A percentile compares a stretch with the other conserved stretches of the same genome.
Evolutionary conservation across 129 eudicot genomes (phyloP).

Genomic region (Solidago caesia): DNA sequence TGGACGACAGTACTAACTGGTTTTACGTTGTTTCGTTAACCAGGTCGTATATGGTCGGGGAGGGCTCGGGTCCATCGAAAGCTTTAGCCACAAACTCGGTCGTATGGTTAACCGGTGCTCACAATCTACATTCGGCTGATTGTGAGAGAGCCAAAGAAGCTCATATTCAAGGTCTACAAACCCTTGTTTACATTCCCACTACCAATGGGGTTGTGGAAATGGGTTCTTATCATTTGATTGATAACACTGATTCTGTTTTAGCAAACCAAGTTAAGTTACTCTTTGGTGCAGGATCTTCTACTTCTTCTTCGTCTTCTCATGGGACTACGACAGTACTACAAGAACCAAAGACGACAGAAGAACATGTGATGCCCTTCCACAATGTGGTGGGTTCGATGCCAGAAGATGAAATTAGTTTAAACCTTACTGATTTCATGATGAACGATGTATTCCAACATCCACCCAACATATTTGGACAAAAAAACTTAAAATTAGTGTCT

Average conservation of each 20-base stretch:
- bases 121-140: constrained; percentile 33
- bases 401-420: constrained; percentile 22
- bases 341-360: too few relatives aligned
- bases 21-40: constrained; percentile 56
- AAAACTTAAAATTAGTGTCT: constrained; percentile 24
- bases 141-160: constrained; percentile 74
- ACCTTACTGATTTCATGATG: constrained; percentile 1
- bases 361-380: too few relatives aligned
- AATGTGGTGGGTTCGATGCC: not conserved
- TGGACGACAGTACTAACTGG: constrained; percentile 47
- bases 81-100: constrained; percentile 37
- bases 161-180: constrained; percentile 57
- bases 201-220: constrained; percentile 65
- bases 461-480: not conserved
- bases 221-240: constrained; percentile 39
- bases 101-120: constrained; percentile 51
- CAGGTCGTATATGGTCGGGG: constrained; percentile 40
- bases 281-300: constrained; percentile 34
- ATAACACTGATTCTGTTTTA: constrained; percentile 38
- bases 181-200: constrained; percentile 55
- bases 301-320: not conserved
- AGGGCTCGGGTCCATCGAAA: constrained; percentile 44
- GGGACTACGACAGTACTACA: too few relatives aligned
- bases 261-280: constrained; percentile 36
- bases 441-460: not conserved